Evolutionary conservation across 306 rosid species (phyloP).

Genomic region (Gynostemma pentaphyllum): DNA sequence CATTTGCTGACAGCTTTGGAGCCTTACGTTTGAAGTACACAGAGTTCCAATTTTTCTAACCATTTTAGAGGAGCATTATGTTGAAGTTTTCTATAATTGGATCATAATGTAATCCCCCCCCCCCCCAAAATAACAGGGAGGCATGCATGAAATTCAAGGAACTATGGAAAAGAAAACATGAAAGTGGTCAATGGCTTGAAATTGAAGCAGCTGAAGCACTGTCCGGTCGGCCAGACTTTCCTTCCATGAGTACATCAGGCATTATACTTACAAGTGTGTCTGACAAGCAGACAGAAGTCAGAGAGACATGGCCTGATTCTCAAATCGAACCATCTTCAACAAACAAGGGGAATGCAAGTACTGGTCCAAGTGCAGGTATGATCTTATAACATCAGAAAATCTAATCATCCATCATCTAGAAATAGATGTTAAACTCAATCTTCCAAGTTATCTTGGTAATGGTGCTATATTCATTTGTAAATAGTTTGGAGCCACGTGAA

Average conservation of each 20-base stretch:
- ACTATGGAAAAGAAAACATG: slow-evolving; percentile 92
- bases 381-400: background rate
- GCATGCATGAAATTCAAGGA: slow-evolving; percentile 70
- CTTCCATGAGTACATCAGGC: slow-evolving; percentile 55
- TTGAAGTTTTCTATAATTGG: slow-evolving; percentile 18
- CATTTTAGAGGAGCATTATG: background rate
- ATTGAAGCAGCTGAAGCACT: slow-evolving; percentile 78
- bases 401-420: background rate
- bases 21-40: slow-evolving; percentile 80
- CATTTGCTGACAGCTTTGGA: slow-evolving; percentile 86
- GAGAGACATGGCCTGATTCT: slow-evolving; percentile 17
- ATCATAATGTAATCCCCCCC: slow-evolving; percentile 9
- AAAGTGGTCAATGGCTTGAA: slow-evolving; percentile 96
- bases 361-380: slow-evolving; percentile 33
- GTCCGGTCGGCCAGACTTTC: slow-evolving; percentile 44
- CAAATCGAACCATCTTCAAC: slow-evolving; percentile 31
- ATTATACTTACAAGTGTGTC: slow-evolving; percentile 50
- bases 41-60: slow-evolving; percentile 13
- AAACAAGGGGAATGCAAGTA: slow-evolving; percentile 41
- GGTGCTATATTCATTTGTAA: no score
- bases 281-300: slow-evolving; percentile 23
- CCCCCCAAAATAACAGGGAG: slow-evolving; percentile 45
- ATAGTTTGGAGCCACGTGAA: no score
- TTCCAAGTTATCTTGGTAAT: background rate
- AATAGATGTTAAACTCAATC: background rate